Conservation (phyloP, 768 basidiomycete species). For the Hygrophoropsis aurantiaca region DNA sequence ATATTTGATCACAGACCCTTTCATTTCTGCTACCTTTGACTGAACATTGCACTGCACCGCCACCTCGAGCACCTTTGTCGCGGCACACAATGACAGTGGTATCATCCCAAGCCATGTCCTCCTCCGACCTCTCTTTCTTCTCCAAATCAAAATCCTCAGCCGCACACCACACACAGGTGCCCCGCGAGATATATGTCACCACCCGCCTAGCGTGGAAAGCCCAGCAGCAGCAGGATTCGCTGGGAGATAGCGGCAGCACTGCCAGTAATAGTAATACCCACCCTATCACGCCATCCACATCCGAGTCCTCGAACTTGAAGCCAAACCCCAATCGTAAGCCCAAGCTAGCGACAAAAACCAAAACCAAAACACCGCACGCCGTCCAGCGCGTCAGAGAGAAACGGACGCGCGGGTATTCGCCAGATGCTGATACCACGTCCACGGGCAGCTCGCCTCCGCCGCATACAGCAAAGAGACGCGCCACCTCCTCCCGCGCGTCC, state of each 20-base stretch:
- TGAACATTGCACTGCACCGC: no score
- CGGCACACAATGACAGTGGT: no score
- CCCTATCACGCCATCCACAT: constrained; percentile 13
- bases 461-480: constrained; percentile 19
- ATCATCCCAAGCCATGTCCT: no score
- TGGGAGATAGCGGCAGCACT: no score
- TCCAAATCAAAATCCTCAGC: constrained; percentile 5
- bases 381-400: constrained; percentile 4
- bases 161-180: not conserved
- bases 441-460: constrained; percentile 26
- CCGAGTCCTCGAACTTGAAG: constrained; percentile 14
- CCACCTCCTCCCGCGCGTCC: constrained; percentile 34
- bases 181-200: constrained; percentile 24
- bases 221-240: no score
- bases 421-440: constrained; percentile 6
- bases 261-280: constrained; percentile 8
- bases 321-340: constrained; percentile 14
- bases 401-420: not conserved
- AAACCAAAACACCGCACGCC: constrained; percentile 18
- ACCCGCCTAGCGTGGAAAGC: constrained; percentile 28
- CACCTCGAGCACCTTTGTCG: no score
- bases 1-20: no score
- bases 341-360: no score
- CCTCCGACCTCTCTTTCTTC: constrained; percentile 12
- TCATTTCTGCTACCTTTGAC: no score